Conservation (phyloP, 176 grass and related monocot genomes). For the Cenchrus purpureus region DNA sequence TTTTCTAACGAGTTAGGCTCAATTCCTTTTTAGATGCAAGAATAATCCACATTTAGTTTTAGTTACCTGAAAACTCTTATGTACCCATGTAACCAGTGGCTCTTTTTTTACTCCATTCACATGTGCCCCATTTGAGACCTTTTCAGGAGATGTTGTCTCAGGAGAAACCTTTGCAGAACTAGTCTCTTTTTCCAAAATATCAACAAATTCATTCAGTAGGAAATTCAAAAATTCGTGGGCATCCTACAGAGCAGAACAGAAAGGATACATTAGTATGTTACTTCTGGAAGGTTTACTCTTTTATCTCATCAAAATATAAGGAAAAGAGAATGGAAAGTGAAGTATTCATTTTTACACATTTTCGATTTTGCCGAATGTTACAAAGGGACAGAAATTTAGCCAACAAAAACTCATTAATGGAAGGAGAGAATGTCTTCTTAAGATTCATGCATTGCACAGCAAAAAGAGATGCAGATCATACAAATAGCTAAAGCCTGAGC, state of each 20-base stretch:
- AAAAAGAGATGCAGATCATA: conserved; percentile 20
- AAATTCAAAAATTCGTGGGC: conserved; percentile 97
- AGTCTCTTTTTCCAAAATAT: conserved; percentile 84
- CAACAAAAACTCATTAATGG: background rate
- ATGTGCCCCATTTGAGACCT: conserved; percentile 55
- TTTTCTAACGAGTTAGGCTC: background rate
- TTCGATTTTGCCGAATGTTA: background rate
- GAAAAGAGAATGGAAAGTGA: background rate
- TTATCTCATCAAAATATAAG: conserved; percentile 23
- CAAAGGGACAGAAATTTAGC: background rate
- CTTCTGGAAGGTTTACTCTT: conserved; percentile 11
- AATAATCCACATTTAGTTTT: background rate
- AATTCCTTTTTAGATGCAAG: background rate
- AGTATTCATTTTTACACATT: background rate
- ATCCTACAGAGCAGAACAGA: conserved; percentile 65
- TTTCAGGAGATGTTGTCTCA: conserved; percentile 47
- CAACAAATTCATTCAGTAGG: conserved; percentile 92
- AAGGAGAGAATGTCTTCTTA: conserved; percentile 18
- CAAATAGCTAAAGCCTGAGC: conserved; percentile 8
- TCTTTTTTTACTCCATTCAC: conserved; percentile 57
- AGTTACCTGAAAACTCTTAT: conserved; percentile 85
- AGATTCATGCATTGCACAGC: conserved; percentile 1
- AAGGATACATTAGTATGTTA: background rate
- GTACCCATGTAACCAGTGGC: conserved; percentile 79
- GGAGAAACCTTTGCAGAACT: conserved; percentile 55